Base-by-base conservation (phyloP, 441 rosid species). In the Biscutella auriculata region DNA sequence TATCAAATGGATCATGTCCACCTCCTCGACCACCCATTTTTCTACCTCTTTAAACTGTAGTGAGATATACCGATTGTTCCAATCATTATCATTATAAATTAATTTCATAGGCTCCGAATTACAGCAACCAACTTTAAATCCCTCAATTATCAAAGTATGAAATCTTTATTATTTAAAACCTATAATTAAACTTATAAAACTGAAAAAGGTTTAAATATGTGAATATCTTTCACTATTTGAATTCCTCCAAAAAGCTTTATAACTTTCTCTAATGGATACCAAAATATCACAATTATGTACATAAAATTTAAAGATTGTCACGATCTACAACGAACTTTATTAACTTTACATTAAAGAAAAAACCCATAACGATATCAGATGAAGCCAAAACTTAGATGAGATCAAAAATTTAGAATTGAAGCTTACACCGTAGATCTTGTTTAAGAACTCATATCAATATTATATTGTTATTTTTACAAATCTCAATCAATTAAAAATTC, bases 1-100 rank as follows among this genome's bases (percentile, higher is more conserved):
- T 86, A 67, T 92, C 97, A 53, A 92, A 84, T 2, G 96, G 98
- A 39, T 91, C 93, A 23, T 91, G 97, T 30, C 80, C 93, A 2
- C 83, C 80, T 0, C 82, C 90, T 8, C 88, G 80, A 11, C 85
- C 84, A 34, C 93, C 93, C 95, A 85, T 85, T 71, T 96, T 95
- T 75, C 95, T 68, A 91, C 63, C 77, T 88, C 98, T 45, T 91
- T 91, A 51, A 91, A 91, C 95, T 87, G 80, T 35, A 57, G 63
- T 25, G 4, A 36, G 8, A 57, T 28, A 8, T 6, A 28, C 11
- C 5, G 23, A 16, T 9, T 6, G 32, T 0, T 9, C 8, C 6
- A 53, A 12, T 8, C 36, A 47, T 21, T 6, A 52, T 25, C 36
- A 50, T 11, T 5, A 40, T 15, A 49, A 43, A 10, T 47, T 21